A percentile compares a stretch with the other conserved stretches of the same genome.
Evolutionary conservation across 1,139 yeast genomes (phyloP).

Genomic region (Sugiyamaella neomexicana): DNA sequence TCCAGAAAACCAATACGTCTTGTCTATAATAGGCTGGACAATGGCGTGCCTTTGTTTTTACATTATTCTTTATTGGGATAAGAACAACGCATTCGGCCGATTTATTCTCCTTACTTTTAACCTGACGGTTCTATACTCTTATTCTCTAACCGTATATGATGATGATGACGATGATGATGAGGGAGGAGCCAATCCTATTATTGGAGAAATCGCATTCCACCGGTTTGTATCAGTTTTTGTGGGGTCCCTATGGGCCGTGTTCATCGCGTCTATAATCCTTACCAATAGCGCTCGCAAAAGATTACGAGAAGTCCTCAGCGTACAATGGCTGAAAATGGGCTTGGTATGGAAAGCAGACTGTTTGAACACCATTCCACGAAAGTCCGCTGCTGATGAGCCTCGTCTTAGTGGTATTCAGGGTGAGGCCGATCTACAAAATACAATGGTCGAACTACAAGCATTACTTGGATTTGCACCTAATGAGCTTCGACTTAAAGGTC

Average conservation of each 20-base stretch:
- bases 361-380: constrained; percentile 36
- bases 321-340: constrained; percentile 78
- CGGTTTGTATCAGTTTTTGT: constrained; percentile 69
- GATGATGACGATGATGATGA: constrained; percentile 60
- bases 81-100: constrained; percentile 49
- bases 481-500: constrained; percentile 74
- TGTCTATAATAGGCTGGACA: constrained; percentile 59
- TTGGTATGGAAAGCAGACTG: constrained; percentile 77
- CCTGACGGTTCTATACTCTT: constrained; percentile 74
- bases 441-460: constrained; percentile 62
- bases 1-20: constrained; percentile 56
- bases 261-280: constrained; percentile 57
- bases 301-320: constrained; percentile 61
- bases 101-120: constrained; percentile 76
- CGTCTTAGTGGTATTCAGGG: constrained; percentile 35
- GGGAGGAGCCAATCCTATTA: constrained; percentile 68
- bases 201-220: constrained; percentile 77
- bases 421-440: constrained; percentile 45
- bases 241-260: constrained; percentile 77
- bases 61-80: constrained; percentile 66
- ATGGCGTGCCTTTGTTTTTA: constrained; percentile 66
- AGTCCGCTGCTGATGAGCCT: constrained; percentile 21
- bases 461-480: constrained; percentile 70
- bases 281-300: constrained; percentile 77
- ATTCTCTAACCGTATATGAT: constrained; percentile 62